Conservation (phyloP, 192 early-diverging fungal genomes). For the Coemansia sp. region DNA sequence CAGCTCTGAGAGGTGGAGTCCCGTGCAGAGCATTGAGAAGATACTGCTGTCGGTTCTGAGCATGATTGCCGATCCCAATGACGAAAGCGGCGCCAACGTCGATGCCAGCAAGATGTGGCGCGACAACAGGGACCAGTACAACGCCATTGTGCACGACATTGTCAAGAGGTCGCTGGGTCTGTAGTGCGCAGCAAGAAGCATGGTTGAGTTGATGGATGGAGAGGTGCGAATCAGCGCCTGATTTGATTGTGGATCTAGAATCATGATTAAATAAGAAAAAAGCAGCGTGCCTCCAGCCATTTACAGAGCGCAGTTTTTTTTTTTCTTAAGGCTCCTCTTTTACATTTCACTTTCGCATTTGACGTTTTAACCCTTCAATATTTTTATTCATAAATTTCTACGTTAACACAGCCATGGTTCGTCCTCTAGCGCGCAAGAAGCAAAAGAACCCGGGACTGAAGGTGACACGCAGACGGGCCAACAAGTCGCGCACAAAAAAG, state of each 20-base stretch:
- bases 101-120: constrained; percentile 98
- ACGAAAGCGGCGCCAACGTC: constrained; percentile 96
- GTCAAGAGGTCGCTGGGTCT: constrained; percentile 77
- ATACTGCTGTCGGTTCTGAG: constrained; percentile 90
- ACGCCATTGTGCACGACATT: constrained; percentile 71
- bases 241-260: no score
- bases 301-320: background rate
- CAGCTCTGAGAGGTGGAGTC: constrained; percentile 92
- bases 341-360: background rate
- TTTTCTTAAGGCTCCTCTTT: background rate
- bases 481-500: constrained; percentile 59
- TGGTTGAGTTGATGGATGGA: background rate
- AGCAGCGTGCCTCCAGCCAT: no score
- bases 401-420: constrained; percentile 52
- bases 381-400: background rate
- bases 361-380: background rate
- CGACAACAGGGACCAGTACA: constrained; percentile 74
- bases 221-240: no score
- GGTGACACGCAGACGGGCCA: constrained; percentile 58
- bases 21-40: constrained; percentile 98
- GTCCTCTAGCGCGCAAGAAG: constrained; percentile 64
- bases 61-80: constrained; percentile 98
- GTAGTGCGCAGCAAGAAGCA: constrained; percentile 23
- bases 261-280: no score
- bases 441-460: constrained; percentile 59